A percentile compares a stretch with the other conserved stretches of the same genome.
These are phyloP conservation scores for Huiozyma sinensis DNA, from an alignment of 805 yeast species.

Conservation along the genomic window DNA sequence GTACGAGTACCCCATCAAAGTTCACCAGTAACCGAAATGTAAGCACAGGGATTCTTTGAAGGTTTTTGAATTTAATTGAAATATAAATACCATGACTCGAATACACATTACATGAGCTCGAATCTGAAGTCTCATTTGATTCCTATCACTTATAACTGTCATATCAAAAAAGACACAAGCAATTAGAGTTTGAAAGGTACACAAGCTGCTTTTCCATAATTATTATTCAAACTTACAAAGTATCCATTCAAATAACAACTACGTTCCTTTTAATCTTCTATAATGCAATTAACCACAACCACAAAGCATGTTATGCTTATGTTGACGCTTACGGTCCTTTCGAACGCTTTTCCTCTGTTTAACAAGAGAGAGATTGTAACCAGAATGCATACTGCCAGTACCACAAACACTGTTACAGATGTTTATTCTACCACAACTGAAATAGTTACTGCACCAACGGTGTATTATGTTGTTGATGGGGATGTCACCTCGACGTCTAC, in stretches of 20 bases:
- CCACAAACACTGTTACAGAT: slow-evolving; percentile 36
- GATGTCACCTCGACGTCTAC: slow-evolving; percentile 32
- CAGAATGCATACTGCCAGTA: slow-evolving; percentile 44
- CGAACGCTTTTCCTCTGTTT: slow-evolving; percentile 20
- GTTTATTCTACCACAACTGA: slow-evolving; percentile 33
- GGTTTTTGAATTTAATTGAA: too few relatives aligned
- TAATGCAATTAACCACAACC: not conserved
- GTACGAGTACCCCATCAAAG: too few relatives aligned
- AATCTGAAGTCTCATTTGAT: too few relatives aligned
- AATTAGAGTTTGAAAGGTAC: not conserved
- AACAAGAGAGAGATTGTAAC: slow-evolving; percentile 37
- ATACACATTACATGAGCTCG: too few relatives aligned
- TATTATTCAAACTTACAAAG: not conserved
- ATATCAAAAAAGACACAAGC: too few relatives aligned
- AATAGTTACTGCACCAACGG: slow-evolving; percentile 33
- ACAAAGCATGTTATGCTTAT: not conserved
- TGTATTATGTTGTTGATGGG: slow-evolving; percentile 30
- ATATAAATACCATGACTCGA: too few relatives aligned
- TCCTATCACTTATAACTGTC: too few relatives aligned
- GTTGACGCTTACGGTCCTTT: slow-evolving; percentile 3
- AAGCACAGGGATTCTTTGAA: too few relatives aligned
- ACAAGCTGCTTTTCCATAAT: not conserved
- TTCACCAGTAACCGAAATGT: too few relatives aligned
- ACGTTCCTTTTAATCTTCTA: not conserved
- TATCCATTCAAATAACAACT: not conserved